Percentiles rank a stretch among this genome's conserved stretches.
phyloP scores from a whole-genome alignment of 2,329 filamentous ascomycete species.

The Fonsecaea monophora region DNA sequence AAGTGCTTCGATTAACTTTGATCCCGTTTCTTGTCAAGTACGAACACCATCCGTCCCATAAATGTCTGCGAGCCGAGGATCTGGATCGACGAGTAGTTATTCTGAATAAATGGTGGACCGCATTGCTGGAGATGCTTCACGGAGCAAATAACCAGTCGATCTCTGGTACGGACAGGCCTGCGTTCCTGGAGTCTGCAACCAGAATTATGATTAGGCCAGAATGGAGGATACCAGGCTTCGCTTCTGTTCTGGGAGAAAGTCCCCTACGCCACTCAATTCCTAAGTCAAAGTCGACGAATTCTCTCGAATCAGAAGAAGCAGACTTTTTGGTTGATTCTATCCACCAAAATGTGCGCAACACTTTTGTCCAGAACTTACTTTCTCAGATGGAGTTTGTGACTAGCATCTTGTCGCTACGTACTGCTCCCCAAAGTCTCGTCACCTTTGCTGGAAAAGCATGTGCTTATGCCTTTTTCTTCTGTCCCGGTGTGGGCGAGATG shows the following conservation, averaged over 20 bases:
- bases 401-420: conserved; percentile 82
- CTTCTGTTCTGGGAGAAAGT: conserved; percentile 49
- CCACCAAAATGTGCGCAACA: conserved; percentile 85
- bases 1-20: conserved; percentile 73
- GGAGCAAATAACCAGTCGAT: conserved; percentile 77
- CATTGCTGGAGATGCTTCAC: conserved; percentile 80
- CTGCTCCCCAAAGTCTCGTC: conserved; percentile 73
- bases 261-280: conserved; percentile 49
- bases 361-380: conserved; percentile 81
- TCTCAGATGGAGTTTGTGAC: conserved; percentile 87
- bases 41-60: conserved; percentile 70
- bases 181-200: conserved; percentile 77
- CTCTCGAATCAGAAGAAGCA: conserved; percentile 65
- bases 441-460: conserved; percentile 89
- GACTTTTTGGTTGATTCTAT: conserved; percentile 78
- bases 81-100: conserved; percentile 79
- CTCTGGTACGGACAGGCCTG: conserved; percentile 80
- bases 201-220: conserved; percentile 87
- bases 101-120: conserved; percentile 89
- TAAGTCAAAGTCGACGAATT: conserved; percentile 63
- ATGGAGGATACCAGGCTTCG: conserved; percentile 77
- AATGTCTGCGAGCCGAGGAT: conserved; percentile 74
- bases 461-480: conserved; percentile 93
- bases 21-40: conserved; percentile 79
- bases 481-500: conserved; percentile 82